Percentiles rank a stretch among this genome's conserved stretches.
Evolutionary conservation across 345 rosid species (phyloP).

Genomic region (Salix purpurea): DNA sequence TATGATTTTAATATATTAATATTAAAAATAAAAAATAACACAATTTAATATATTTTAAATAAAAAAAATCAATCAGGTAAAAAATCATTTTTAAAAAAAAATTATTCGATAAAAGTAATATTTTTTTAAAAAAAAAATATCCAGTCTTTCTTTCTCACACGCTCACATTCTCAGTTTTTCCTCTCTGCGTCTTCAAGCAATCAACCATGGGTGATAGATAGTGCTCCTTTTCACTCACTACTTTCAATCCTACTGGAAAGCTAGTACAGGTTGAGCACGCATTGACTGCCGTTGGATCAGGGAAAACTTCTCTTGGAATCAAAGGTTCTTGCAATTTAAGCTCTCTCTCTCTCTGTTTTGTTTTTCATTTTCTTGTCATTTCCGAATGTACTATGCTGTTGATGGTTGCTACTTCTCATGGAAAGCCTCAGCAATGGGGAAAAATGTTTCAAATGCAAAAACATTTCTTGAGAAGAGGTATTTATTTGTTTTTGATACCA

Average conservation of each 20-base stretch:
- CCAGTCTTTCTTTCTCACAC: background rate
- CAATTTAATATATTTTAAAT: too few relatives aligned
- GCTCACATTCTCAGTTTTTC: background rate
- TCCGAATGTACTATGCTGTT: background rate
- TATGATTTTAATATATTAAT: too few relatives aligned
- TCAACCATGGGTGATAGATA: conserved; percentile 82
- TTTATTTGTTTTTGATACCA: background rate
- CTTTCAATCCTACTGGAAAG: conserved; percentile 98
- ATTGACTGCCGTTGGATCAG: conserved; percentile 55
- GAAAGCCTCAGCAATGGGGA: conserved; percentile 30
- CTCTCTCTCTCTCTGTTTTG: too few relatives aligned
- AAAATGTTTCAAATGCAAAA: conserved; percentile 91
- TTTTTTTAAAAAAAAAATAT: too few relatives aligned
- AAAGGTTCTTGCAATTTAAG: conserved; percentile 43
- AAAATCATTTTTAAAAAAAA: too few relatives aligned
- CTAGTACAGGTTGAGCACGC: conserved; percentile 47
- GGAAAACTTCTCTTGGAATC: conserved; percentile 91
- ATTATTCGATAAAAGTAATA: too few relatives aligned
- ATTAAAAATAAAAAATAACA: too few relatives aligned
- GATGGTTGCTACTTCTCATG: conserved; percentile 28
- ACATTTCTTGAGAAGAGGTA: conserved; percentile 96
- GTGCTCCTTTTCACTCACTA: conserved; percentile 89
- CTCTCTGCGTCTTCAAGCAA: background rate
- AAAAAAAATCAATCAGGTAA: too few relatives aligned
- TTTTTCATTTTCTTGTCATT: background rate